Evolutionary conservation across 805 yeast genomes (phyloP), one percentile per base, ranked within the genome.

Genomic region (Kodamaea jinghongensis): DNA sequence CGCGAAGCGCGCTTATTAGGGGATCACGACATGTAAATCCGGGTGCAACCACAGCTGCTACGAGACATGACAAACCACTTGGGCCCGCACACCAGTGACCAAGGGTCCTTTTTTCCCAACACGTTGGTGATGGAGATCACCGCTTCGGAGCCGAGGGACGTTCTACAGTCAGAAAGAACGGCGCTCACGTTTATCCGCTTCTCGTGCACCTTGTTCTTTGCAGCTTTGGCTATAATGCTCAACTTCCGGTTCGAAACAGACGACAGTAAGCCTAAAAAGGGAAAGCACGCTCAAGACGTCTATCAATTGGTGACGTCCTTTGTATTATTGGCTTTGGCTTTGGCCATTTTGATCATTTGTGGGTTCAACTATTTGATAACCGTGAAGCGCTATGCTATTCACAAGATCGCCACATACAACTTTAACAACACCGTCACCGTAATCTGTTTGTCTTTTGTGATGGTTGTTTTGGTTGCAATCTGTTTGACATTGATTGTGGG

Each of bases 81-180:
- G 23, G 7, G 8, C 5, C 23, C 23, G 7, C 23, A 20, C 23
- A 8, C 5, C 5, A 20, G 7, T 8, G 23, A 20, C 7, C 15
- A 27, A n/a, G 13, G 30, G 15, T 27, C 30, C 10, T 27, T 27
- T 27, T 14, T 27, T 9, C 30, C 30, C 15, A 27, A 27, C 15
- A 30, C 31, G 22, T 33, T 64, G 14, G 48, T 63, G 7, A 46
- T 69, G 34, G 56, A 58, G 23, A 65, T 71, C 30, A 54, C 61
- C 12, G 58, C 70, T 3, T 67, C 75, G 2, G 81, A 76, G 49
- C 80, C 81, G 1, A 56, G 82, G 30, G 82, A 76, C 51, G 71
- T 73, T 6, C 54, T 76, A 12, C 78, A 76, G 63, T 67, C 71
- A 39, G 82, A 76, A 48, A 54, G 81, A 26, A 76, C 81, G 1